phyloP scores from a whole-genome alignment of 257 asterid species.

The Primulina huaijiensis region DNA sequence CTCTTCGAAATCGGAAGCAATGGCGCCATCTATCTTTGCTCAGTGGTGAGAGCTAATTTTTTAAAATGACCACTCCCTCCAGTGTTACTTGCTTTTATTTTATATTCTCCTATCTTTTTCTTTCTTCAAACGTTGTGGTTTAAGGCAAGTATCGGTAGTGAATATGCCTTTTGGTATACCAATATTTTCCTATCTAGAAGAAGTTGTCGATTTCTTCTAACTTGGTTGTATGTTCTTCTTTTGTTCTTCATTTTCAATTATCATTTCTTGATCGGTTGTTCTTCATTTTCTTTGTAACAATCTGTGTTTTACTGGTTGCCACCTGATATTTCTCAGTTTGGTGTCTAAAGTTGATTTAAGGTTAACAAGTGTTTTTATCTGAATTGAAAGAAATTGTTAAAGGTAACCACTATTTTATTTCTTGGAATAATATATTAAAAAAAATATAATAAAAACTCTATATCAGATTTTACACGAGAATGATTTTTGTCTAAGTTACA shows the following conservation, averaged over 20 bases:
- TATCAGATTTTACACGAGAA: background rate
- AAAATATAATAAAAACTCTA: background rate
- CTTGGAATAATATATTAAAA: background rate
- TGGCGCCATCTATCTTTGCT: too few species aligned
- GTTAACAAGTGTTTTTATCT: background rate
- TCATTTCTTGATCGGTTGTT: background rate
- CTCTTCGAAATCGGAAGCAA: too few species aligned
- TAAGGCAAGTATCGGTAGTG: background rate
- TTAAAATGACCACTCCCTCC: too few species aligned
- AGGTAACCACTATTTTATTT: background rate
- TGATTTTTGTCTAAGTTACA: background rate
- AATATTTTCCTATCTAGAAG: background rate
- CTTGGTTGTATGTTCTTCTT: background rate
- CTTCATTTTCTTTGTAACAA: background rate
- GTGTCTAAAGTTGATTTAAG: too few species aligned
- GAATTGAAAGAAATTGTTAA: slow-evolving; percentile 5
- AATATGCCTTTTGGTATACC: background rate
- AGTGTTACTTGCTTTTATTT: too few species aligned
- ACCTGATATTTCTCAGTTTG: background rate
- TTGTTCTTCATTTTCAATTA: slow-evolving; percentile 11
- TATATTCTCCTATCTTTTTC: background rate
- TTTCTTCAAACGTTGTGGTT: background rate
- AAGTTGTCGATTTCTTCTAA: background rate
- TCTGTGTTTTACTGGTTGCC: background rate
- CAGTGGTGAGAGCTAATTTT: too few species aligned